Evolutionary conservation across 495 filamentous ascomycete species (phyloP).

Genomic region (Penicillium nucicola): DNA sequence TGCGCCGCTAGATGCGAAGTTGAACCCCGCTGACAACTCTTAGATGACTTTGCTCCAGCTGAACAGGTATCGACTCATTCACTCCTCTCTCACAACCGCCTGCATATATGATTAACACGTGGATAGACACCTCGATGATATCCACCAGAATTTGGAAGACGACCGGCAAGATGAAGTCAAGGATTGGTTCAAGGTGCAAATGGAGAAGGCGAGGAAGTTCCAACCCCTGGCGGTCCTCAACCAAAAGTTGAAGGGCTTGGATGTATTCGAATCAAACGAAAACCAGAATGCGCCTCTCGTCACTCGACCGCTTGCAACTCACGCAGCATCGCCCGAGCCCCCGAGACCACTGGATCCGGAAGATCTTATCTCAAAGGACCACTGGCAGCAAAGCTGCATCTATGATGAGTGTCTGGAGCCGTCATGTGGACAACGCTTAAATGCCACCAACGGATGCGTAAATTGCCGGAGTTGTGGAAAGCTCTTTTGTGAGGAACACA

Average conservation of each 20-base stretch:
- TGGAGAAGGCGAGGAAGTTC: slow-evolving; percentile 92
- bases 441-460: slow-evolving; percentile 73
- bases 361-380: slow-evolving; percentile 77
- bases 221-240: slow-evolving; percentile 89
- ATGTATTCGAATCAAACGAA: slow-evolving; percentile 97
- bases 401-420: slow-evolving; percentile 85
- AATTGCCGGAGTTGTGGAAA: slow-evolving; percentile 92
- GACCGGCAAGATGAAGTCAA: slow-evolving; percentile 95
- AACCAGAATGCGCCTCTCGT: slow-evolving; percentile 32
- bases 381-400: slow-evolving; percentile 78
- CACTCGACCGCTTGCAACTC: slow-evolving; percentile 28
- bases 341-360: slow-evolving; percentile 66
- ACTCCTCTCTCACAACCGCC: background rate
- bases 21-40: slow-evolving; percentile 8
- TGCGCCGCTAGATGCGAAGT: background rate
- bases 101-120: slow-evolving; percentile 17
- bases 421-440: slow-evolving; percentile 74
- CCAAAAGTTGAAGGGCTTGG: slow-evolving; percentile 94
- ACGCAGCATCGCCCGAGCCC: slow-evolving; percentile 31
- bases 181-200: slow-evolving; percentile 96
- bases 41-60: slow-evolving; percentile 88
- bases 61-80: slow-evolving; percentile 61
- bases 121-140: slow-evolving; percentile 83
- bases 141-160: slow-evolving; percentile 89
- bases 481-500: slow-evolving; percentile 96